Evolutionary conservation across 345 rosid genomes (phyloP), one percentile per base, ranked within the genome.

Genomic region (Turnera subulata): DNA sequence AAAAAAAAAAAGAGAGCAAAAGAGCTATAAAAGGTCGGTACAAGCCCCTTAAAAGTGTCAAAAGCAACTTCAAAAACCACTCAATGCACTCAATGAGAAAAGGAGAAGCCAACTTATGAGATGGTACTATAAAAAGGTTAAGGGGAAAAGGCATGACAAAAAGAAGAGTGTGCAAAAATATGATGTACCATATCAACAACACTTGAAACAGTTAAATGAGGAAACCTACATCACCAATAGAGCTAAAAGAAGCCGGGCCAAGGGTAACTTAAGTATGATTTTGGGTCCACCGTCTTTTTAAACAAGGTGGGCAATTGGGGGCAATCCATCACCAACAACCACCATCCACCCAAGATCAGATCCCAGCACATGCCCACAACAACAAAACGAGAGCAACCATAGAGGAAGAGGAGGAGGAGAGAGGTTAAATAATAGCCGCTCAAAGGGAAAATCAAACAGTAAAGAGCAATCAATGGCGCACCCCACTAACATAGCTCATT

Each of bases 401-500:
- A 33, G 54, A 42, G n/a, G n/a, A n/a, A n/a, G n/a, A n/a, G n/a
- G 49, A 21, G 56, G 55, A n/a, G 43, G 5, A 61, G 66, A 48
- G 56, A 22, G 17, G 33, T 42, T 61, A 56, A 59, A 55, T 53
- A 23, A 50, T 46, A 59, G 69, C 61, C 57, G 33, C 52, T 63
- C 52, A 47, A 32, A 39, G 68, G 46, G 39, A 35, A 38, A 58
- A 42, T 19, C 59, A 16, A 53, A 50, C 32, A 59, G 43, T 14
- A 57, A 44, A 57, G 48, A 58, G 82, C 82, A 80, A 76, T 78
- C 73, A 73, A 77, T 73, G 76, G 71, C 74, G 65, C 73, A 32
- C 50, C 63, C 79, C 83, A 73, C 84, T 73, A 73, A 32, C 66
- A 63, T 61, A 67, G 64, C 64, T 46, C 64, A 48, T n/a, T 38